Conservation (phyloP, 805 yeast species). For the Pichia rugopelliculosa region DNA sequence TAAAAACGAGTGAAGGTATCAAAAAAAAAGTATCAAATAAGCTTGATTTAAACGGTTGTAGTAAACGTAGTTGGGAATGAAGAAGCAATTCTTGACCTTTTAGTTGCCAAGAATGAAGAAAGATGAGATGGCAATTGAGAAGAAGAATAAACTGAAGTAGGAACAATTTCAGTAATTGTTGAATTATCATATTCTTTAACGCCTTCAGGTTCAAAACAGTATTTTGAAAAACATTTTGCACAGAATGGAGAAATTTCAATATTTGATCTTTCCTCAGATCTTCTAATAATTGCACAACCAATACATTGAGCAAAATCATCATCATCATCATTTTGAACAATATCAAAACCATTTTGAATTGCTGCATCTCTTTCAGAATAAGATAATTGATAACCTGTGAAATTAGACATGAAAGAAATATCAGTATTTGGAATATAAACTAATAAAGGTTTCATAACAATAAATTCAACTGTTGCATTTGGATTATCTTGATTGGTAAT, state of each 20-base stretch:
- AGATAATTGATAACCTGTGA: constrained; percentile 50
- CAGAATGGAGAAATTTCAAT: constrained; percentile 49
- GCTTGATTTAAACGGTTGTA: neutral
- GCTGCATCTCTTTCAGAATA: constrained; percentile 51
- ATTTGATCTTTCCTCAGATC: constrained; percentile 61
- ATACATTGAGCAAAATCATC: constrained; percentile 63
- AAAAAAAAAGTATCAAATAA: neutral
- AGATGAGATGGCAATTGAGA: constrained; percentile 10
- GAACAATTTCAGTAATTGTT: constrained; percentile 8
- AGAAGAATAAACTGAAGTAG: constrained; percentile 13
- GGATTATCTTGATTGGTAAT: constrained; percentile 28
- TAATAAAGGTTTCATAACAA: constrained; percentile 54
- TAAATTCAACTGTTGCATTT: constrained; percentile 20
- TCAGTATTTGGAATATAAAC: constrained; percentile 69
- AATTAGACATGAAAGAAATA: constrained; percentile 51
- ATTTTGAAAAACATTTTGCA: constrained; percentile 52
- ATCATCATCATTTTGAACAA: constrained; percentile 52
- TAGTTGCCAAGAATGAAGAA: constrained; percentile 8
- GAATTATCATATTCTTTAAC: constrained; percentile 3
- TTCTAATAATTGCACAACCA: constrained; percentile 73
- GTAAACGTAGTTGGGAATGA: constrained; percentile 6
- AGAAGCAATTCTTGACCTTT: constrained; percentile 1
- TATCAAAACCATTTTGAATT: constrained; percentile 66
- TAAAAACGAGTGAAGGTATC: neutral
- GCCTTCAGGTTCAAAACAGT: constrained; percentile 41